Percentiles rank a stretch among this genome's conserved stretches.
These are phyloP conservation scores for Cryptosporidium xiaoi DNA, from an alignment of 169 alveolate species.

Conservation along the genomic window DNA sequence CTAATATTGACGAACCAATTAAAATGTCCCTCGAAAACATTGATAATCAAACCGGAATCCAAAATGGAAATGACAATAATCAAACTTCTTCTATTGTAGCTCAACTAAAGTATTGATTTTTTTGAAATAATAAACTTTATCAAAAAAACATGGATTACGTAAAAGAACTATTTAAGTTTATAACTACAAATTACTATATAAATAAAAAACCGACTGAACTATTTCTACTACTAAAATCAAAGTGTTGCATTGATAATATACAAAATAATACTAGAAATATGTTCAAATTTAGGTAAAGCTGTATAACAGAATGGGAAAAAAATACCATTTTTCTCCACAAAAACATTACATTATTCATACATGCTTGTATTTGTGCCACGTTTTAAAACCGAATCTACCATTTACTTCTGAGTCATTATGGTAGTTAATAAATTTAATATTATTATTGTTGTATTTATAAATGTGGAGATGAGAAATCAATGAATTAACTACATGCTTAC, in stretches of 20 bases:
- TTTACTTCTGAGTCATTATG: slow-evolving; percentile 47
- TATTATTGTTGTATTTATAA: slow-evolving; percentile 20
- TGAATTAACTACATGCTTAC: slow-evolving; percentile 41
- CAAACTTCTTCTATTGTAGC: slow-evolving; percentile 21
- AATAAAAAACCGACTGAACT: too few relatives aligned
- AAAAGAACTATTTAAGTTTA: neutral
- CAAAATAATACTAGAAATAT: too few relatives aligned
- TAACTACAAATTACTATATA: too few relatives aligned
- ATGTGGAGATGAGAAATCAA: slow-evolving; percentile 40
- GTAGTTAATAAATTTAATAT: slow-evolving; percentile 6
- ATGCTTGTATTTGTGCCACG: slow-evolving; percentile 53
- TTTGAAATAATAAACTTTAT: neutral
- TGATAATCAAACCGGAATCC: neutral
- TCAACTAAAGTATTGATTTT: slow-evolving; percentile 23
- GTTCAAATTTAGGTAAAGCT: too few relatives aligned
- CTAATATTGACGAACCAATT: slow-evolving; percentile 48
- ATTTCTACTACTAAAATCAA: too few relatives aligned
- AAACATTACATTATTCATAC: neutral
- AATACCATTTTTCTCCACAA: too few relatives aligned
- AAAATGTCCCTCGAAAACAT: slow-evolving; percentile 4
- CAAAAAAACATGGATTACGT: neutral
- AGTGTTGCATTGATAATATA: too few relatives aligned
- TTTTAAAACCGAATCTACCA: slow-evolving; percentile 36
- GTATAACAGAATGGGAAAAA: too few relatives aligned
- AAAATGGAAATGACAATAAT: neutral